Evolutionary conservation across 225 moss, liverwort and hornwort species (phyloP), one percentile per base, ranked within the genome.

Genomic region (Marchantia paleacea): DNA sequence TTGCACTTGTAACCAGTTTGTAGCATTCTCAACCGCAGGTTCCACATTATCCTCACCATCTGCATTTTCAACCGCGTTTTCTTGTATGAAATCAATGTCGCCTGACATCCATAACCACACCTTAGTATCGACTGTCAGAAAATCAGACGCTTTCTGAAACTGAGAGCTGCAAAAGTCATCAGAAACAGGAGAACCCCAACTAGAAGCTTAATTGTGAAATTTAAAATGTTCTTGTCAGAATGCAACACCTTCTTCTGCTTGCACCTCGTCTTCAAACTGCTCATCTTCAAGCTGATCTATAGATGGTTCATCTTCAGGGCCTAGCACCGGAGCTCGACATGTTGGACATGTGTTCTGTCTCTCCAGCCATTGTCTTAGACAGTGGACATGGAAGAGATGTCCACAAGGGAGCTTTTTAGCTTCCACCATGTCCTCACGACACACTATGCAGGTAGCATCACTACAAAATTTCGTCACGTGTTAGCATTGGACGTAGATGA

Each of bases 311-410:
- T 93, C 89, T 83, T 94, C 94, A 64, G 92, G 62, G 61, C 85
- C 83, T 73, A 94, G 87, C 73, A 96, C 87, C 76, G 96, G 94
- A 57, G 92, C 92, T 80, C 96, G 86, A 87, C 96, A 96, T 25
- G 96, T 96, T 52, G 96, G 96, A 83, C 96, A 96, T 30, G 94
- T 96, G 83, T 94, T 92, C 78, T 94, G 96, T 79, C 96, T 87
- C 85, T 96, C 94, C 73, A 96, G 89, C 96, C 96, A 96, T 66
- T 92, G 92, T 79, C 96, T 86, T 54, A 96, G 84, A 83, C 96
- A 96, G 76, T 96, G 90, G 47, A 92, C 85, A 83, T 96, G 96
- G 69, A 96, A 96, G 54, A 96, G 90, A 84, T 96, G 96, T 72
- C 96, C 94, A 87, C 96, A 96, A 31, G 94, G 92, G 50, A 96